phyloP scores from a whole-genome alignment of 2,329 filamentous ascomycete species.

The Apiospora rasikravindrae region DNA sequence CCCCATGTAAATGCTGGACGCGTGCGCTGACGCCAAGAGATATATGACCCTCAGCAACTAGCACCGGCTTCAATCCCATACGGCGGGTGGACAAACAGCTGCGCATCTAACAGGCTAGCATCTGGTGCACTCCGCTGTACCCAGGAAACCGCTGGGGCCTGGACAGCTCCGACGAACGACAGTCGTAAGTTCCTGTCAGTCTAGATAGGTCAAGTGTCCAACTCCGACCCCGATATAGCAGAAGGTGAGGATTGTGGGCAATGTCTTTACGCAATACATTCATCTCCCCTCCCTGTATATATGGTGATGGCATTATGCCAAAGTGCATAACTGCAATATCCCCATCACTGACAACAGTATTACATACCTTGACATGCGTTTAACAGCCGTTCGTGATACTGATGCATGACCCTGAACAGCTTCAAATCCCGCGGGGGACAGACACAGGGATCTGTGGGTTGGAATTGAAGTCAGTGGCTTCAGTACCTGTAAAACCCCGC shows the following conservation, averaged over 20 bases:
- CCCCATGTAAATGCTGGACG: not conserved
- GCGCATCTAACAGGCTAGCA: not conserved
- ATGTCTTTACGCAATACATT: not conserved
- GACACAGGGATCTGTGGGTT: not conserved
- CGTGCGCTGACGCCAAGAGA: slow-evolving; percentile 15
- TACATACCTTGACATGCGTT: not conserved
- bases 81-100: not conserved
- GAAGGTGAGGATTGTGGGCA: not conserved
- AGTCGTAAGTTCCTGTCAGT: not conserved
- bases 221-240: not conserved
- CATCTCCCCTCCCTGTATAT: not conserved
- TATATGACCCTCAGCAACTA: not conserved
- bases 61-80: not conserved
- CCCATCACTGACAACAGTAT: not conserved
- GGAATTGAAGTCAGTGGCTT: not conserved
- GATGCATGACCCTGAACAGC: not conserved
- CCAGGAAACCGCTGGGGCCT: not conserved
- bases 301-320: not conserved
- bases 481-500: not conserved
- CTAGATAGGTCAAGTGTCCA: not conserved
- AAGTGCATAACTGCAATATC: not conserved
- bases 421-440: not conserved
- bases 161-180: not conserved
- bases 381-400: not conserved
- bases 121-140: not conserved